Evolutionary conservation across 345 rosid genomes (phyloP).

Genomic region (Passiflora organensis): DNA sequence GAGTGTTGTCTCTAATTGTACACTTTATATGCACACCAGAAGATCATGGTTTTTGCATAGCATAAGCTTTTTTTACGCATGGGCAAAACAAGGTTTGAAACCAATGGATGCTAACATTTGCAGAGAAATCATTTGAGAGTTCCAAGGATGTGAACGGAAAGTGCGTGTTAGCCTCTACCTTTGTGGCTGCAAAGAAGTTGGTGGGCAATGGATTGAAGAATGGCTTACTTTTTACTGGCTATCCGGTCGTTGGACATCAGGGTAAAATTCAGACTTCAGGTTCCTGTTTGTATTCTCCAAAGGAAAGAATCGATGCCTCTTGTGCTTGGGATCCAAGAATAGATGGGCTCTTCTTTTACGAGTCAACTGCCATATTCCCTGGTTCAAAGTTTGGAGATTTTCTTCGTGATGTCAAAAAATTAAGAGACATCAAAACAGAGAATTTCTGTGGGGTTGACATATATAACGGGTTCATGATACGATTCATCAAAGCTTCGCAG

Average conservation of each 20-base stretch:
- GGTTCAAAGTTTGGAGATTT: constrained; percentile 46
- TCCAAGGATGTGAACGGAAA: constrained; percentile 45
- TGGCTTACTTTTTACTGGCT: constrained; percentile 56
- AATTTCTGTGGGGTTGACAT: constrained; percentile 65
- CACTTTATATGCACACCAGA: neutral
- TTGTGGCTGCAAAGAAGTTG: constrained; percentile 54
- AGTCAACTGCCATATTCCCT: constrained; percentile 62
- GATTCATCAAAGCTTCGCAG: constrained; percentile 67
- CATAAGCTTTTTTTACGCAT: no score
- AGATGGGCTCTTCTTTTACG: constrained; percentile 69
- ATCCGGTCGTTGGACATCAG: constrained; percentile 78
- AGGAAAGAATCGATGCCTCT: constrained; percentile 29
- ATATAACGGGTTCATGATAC: constrained; percentile 60
- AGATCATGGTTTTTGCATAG: no score
- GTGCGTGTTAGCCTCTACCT: constrained; percentile 45
- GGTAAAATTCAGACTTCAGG: constrained; percentile 80
- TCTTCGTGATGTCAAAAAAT: constrained; percentile 49
- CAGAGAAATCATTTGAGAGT: constrained; percentile 62
- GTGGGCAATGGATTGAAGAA: constrained; percentile 65
- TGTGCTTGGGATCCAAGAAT: constrained; percentile 85
- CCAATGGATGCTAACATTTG: neutral
- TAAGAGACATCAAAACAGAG: constrained; percentile 54
- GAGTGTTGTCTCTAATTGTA: no score
- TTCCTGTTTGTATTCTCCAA: constrained; percentile 66
- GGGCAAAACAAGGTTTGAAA: no score